A percentile compares a stretch with the other conserved stretches of the same genome.
phyloP scores from a whole-genome alignment of 129 eudicot species.

The Tagetes erecta region DNA sequence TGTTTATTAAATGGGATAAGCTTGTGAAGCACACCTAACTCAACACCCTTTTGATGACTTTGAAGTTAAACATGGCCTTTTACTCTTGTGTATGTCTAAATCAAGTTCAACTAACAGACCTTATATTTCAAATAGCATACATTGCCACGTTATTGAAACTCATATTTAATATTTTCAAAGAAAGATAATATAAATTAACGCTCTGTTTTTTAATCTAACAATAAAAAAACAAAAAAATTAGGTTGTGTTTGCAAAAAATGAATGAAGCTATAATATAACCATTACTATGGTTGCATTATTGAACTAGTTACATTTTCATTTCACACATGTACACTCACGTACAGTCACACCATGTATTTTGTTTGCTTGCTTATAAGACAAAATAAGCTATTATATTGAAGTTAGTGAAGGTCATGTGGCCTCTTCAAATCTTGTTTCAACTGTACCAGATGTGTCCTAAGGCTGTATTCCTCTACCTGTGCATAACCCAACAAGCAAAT shows the following conservation, averaged over 20 bases:
- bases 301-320: conserved; percentile 25
- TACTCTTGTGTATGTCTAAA: too few relatives aligned
- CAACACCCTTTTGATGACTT: too few relatives aligned
- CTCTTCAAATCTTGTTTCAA: conserved; percentile 51
- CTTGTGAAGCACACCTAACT: too few relatives aligned
- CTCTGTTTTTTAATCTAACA: background rate
- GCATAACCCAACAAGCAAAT: background rate
- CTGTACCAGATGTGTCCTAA: conserved; percentile 78
- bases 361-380: conserved; percentile 24
- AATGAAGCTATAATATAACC: conserved; percentile 29
- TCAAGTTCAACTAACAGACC: background rate
- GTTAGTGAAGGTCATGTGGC: conserved; percentile 35
- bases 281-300: conserved; percentile 16
- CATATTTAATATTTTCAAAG: background rate
- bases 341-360: conserved; percentile 25
- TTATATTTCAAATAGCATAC: background rate
- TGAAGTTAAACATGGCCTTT: too few relatives aligned
- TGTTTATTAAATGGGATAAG: too few relatives aligned
- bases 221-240: conserved; percentile 2
- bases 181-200: background rate
- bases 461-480: conserved; percentile 87
- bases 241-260: conserved; percentile 19
- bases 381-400: conserved; percentile 7
- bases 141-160: background rate
- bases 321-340: conserved; percentile 39